Percentiles rank a stretch among this genome's conserved stretches.
These are phyloP conservation scores for Knufia fluminis DNA, from an alignment of 2,329 filamentous ascomycete genomes.

Conservation along the genomic window DNA sequence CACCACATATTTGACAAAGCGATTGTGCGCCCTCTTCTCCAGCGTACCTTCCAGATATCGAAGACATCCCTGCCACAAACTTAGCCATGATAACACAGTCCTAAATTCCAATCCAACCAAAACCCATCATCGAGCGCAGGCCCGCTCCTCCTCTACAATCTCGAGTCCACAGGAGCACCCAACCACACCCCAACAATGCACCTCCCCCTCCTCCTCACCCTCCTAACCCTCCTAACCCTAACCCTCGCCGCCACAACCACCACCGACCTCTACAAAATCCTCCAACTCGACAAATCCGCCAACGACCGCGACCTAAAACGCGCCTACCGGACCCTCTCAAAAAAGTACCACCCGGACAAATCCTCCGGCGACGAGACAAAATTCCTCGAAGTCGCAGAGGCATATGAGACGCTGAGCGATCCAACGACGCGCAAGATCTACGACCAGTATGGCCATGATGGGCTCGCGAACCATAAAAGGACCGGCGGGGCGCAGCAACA, in stretches of 20 bases:
- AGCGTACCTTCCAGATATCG: neutral
- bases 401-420: conserved; percentile 84
- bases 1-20: neutral
- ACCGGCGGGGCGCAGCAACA: conserved; percentile 55
- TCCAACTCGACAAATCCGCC: conserved; percentile 70
- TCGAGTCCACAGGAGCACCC: neutral
- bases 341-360: conserved; percentile 96
- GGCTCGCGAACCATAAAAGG: conserved; percentile 70
- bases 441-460: conserved; percentile 88
- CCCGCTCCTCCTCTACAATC: neutral
- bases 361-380: conserved; percentile 80
- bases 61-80: neutral
- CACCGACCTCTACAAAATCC: conserved; percentile 57
- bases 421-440: conserved; percentile 76
- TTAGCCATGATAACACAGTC: neutral
- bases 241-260: conserved; percentile 24
- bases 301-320: conserved; percentile 85
- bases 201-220: conserved; percentile 15
- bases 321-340: conserved; percentile 83
- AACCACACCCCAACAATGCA: neutral
- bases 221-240: conserved; percentile 16
- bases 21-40: neutral
- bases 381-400: conserved; percentile 89
- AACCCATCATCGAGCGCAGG: neutral
- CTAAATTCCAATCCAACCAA: neutral